phyloP scores from a whole-genome alignment of 1,139 yeast genomes.

The Pichia inconspicua region DNA sequence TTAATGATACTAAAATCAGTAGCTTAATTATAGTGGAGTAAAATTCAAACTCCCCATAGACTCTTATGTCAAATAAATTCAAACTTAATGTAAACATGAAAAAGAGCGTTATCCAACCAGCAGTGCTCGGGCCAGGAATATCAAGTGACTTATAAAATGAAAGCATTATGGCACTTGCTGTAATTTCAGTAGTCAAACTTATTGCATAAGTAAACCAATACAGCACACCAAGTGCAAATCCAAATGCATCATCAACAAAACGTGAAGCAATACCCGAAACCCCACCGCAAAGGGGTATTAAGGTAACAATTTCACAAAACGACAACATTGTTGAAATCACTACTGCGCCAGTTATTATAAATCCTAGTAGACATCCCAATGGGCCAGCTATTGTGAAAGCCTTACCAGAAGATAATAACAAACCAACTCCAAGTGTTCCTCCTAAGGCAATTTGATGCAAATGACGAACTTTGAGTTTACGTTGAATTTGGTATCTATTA shows the following conservation, averaged over 20 bases:
- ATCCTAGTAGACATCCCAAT: slow-evolving; percentile 69
- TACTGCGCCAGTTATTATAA: slow-evolving; percentile 54
- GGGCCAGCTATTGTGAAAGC: slow-evolving; percentile 79
- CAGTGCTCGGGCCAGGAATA: slow-evolving; percentile 44
- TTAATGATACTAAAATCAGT: slow-evolving; percentile 45
- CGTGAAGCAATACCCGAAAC: slow-evolving; percentile 68
- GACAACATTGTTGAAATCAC: slow-evolving; percentile 66
- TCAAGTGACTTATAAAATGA: slow-evolving; percentile 53
- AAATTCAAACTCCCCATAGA: slow-evolving; percentile 73
- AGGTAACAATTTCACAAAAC: slow-evolving; percentile 81
- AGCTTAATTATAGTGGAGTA: slow-evolving; percentile 54
- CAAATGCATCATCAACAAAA: slow-evolving; percentile 80
- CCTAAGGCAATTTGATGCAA: slow-evolving; percentile 78
- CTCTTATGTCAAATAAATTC: slow-evolving; percentile 60
- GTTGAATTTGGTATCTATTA: slow-evolving; percentile 32
- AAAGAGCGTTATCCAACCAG: slow-evolving; percentile 57
- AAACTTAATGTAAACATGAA: slow-evolving; percentile 37
- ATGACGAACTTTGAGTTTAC: slow-evolving; percentile 62
- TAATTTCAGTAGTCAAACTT: slow-evolving; percentile 72
- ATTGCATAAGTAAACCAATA: slow-evolving; percentile 70
- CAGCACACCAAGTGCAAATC: slow-evolving; percentile 72
- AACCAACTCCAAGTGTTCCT: slow-evolving; percentile 79
- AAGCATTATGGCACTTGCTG: slow-evolving; percentile 70
- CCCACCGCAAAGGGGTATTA: slow-evolving; percentile 76
- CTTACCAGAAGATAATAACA: slow-evolving; percentile 69